Evolutionary conservation across 495 filamentous ascomycete species (phyloP).

Genomic region (Neurospora sp.): DNA sequence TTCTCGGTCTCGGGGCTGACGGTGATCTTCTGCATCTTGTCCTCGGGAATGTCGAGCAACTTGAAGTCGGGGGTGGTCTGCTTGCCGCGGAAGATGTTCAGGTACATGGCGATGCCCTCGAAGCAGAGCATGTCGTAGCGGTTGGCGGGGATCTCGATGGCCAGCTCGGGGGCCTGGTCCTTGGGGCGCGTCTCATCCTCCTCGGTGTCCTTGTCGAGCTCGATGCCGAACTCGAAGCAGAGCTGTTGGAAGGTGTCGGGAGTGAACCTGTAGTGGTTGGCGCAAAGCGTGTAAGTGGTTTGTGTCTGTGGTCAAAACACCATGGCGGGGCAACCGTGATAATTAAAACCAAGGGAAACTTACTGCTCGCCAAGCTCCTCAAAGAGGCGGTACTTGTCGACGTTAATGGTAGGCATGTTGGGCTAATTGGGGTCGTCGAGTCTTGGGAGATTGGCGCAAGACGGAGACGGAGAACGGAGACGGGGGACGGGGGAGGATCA

Average conservation of each 20-base stretch:
- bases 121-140: constrained; percentile 99
- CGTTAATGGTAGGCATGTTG: constrained; percentile 81
- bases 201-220: constrained; percentile 92
- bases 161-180: constrained; percentile 84
- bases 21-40: constrained; percentile 67
- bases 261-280: constrained; percentile 52
- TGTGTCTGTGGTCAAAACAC: not conserved
- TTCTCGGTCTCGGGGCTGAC: constrained; percentile 69
- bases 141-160: constrained; percentile 98
- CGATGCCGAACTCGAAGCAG: constrained; percentile 98
- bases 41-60: constrained; percentile 57
- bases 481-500: not conserved
- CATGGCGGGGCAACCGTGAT: constrained; percentile 17
- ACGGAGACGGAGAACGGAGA: not conserved
- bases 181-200: constrained; percentile 51
- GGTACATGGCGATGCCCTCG: constrained; percentile 89
- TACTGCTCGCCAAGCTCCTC: constrained; percentile 84
- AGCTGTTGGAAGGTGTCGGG: constrained; percentile 91
- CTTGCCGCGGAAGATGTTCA: constrained; percentile 86
- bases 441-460: not conserved
- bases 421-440: not conserved
- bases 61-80: constrained; percentile 65
- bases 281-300: constrained; percentile 1
- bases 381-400: constrained; percentile 92
- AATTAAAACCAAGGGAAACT: constrained; percentile 15